Evolutionary conservation across 148 eudicot species (phyloP), one percentile per base, ranked within the genome.

Genomic region (Rhododendron henanense): DNA sequence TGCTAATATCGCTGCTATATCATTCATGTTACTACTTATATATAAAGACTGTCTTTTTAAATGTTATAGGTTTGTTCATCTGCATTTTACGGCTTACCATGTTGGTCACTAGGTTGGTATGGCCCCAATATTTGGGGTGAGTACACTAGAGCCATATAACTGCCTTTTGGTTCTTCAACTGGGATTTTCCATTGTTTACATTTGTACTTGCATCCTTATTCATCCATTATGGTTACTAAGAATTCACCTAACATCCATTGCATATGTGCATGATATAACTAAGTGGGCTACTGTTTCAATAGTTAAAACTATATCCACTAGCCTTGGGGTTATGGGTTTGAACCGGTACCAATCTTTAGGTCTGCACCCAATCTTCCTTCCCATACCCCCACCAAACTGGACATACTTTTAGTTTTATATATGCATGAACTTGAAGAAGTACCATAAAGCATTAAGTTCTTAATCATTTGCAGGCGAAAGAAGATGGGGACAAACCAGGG

Each of bases 401-500:
- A 25, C 13, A 19, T 5, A 71, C 39, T 13, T 67, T 31, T 71
- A 71, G 8, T 33, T 71, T 71, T 33, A 31, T 31, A 33, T 33
- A 14, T 71, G 76, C 21, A 14, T 79, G 63, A 25, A 51, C n/a
- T 25, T 19, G 18, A 79, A 79, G 33, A n/a, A 79, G 19, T n/a
- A 79, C 61, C 59, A 13, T n/a, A 79, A 6, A 80, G 4, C 23
- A 6, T 16, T 53, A 9, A 55, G 16, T 81, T 59, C 23, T 28
- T 41, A 78, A 75, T 85, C 47, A 83, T 28, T 39, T 90, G 87
- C 91, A 97, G 99, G 98, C 98, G 63, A 94, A 90, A 89, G 93
- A 91, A 91, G 99, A 95, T 79, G 96, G 84, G 75, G 99, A 97
- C 89, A 97, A 97, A 86, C 99, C 99, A 55, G 99, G 99, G 81